phyloP scores from a whole-genome alignment of 192 early-diverging fungal genomes.

The Podila minutissima region DNA sequence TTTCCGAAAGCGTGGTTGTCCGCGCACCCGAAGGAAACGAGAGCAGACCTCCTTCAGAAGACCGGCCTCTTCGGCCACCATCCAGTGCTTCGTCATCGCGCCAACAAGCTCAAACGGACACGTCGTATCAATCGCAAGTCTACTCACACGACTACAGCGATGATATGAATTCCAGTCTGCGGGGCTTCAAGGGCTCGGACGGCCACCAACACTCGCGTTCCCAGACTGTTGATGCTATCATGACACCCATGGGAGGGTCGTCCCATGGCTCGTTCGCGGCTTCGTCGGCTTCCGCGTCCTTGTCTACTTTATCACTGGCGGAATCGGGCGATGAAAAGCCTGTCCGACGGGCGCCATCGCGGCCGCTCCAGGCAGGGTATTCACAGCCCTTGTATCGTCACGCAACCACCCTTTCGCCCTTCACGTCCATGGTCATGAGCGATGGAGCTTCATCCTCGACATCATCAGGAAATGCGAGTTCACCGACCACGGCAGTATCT shows the following conservation, averaged over 20 bases:
- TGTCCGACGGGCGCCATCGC: neutral
- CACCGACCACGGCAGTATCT: neutral
- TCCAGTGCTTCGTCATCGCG: neutral
- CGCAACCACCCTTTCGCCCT: neutral
- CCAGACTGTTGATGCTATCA: conserved; percentile 45
- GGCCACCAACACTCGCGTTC: conserved; percentile 39
- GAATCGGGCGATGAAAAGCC: conserved; percentile 19
- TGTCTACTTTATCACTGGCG: conserved; percentile 32
- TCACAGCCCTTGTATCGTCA: conserved; percentile 4
- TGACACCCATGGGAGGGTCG: conserved; percentile 9
- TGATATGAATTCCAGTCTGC: conserved; percentile 32
- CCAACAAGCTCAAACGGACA: neutral
- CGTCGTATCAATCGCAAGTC: conserved; percentile 9
- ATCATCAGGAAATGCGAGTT: neutral
- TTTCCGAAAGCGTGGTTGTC: neutral
- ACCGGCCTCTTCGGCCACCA: neutral
- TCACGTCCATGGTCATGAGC: neutral
- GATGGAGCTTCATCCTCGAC: neutral
- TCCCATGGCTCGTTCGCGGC: conserved; percentile 12
- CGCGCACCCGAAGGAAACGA: neutral
- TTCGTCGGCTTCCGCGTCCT: conserved; percentile 36
- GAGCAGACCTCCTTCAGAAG: neutral
- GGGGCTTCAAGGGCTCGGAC: conserved; percentile 19
- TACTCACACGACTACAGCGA: conserved; percentile 27
- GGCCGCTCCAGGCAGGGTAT: conserved; percentile 13